These are phyloP conservation scores for Cladosporium cucumerinum DNA, from an alignment of 2,329 filamentous ascomycete species.

Conservation along the genomic window DNA sequence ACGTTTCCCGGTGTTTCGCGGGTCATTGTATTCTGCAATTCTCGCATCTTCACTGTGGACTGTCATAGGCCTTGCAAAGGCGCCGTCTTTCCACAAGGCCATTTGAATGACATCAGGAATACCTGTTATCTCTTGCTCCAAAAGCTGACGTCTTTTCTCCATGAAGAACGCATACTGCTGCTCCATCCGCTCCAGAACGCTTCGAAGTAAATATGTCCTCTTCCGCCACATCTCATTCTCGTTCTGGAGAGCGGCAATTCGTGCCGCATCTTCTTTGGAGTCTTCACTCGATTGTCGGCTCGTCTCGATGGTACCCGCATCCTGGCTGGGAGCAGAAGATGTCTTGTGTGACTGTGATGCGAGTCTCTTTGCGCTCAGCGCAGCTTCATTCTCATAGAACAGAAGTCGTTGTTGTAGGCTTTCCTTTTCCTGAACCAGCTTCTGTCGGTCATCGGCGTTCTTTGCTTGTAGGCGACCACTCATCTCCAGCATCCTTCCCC, in stretches of 20 bases:
- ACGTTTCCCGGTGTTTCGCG: not conserved
- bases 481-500: constrained; percentile 52
- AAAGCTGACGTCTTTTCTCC: constrained; percentile 1
- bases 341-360: not conserved
- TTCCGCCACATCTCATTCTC: constrained; percentile 2
- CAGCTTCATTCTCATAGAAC: not conserved
- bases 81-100: not conserved
- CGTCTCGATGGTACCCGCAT: not conserved
- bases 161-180: not conserved
- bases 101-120: not conserved
- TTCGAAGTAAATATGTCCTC: not conserved
- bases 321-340: not conserved
- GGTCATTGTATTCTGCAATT: not conserved
- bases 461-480: constrained; percentile 45
- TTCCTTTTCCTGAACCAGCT: constrained; percentile 40
- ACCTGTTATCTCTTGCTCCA: not conserved
- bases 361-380: not conserved
- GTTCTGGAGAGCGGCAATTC: not conserved
- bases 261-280: not conserved
- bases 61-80: not conserved
- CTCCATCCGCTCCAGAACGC: constrained; percentile 1
- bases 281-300: not conserved
- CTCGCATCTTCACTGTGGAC: not conserved
- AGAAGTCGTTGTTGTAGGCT: constrained; percentile 26
- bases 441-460: constrained; percentile 42